phyloP scores from a whole-genome alignment of 2,329 filamentous ascomycete species.

The Kalaharituber pfeilii region DNA sequence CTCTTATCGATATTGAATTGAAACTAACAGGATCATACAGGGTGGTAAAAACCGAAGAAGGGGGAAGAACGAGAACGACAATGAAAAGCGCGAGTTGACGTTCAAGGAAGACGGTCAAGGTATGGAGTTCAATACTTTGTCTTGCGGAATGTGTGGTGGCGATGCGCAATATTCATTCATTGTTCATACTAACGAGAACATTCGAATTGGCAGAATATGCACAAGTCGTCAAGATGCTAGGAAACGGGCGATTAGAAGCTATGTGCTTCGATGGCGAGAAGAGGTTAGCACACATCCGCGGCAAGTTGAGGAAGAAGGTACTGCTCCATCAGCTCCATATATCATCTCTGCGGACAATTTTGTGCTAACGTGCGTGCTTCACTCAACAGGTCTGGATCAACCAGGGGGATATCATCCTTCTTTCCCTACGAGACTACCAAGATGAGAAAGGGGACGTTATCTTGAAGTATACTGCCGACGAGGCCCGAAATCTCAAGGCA shows the following conservation, averaged over 20 bases:
- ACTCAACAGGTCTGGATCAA: conserved; percentile 68
- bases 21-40: too few species aligned
- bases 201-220: conserved; percentile 43
- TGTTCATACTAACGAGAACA: conserved; percentile 1
- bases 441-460: conserved; percentile 88
- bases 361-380: background rate
- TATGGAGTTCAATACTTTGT: conserved; percentile 25
- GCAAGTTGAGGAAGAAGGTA: conserved; percentile 91
- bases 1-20: too few species aligned
- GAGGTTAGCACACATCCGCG: conserved; percentile 68
- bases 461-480: conserved; percentile 89
- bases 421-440: conserved; percentile 80
- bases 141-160: background rate
- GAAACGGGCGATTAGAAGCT: conserved; percentile 83
- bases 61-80: conserved; percentile 98
- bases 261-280: conserved; percentile 90
- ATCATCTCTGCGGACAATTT: background rate
- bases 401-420: conserved; percentile 83
- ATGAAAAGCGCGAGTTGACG: conserved; percentile 94
- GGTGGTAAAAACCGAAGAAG: conserved; percentile 96
- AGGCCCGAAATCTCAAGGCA: conserved; percentile 85
- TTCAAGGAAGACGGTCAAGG: conserved; percentile 98
- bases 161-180: background rate
- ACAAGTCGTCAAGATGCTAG: conserved; percentile 87
- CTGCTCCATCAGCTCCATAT: background rate